Conservation (phyloP, 768 basidiomycete species). For the Lactifluus hygrophoroides region DNA sequence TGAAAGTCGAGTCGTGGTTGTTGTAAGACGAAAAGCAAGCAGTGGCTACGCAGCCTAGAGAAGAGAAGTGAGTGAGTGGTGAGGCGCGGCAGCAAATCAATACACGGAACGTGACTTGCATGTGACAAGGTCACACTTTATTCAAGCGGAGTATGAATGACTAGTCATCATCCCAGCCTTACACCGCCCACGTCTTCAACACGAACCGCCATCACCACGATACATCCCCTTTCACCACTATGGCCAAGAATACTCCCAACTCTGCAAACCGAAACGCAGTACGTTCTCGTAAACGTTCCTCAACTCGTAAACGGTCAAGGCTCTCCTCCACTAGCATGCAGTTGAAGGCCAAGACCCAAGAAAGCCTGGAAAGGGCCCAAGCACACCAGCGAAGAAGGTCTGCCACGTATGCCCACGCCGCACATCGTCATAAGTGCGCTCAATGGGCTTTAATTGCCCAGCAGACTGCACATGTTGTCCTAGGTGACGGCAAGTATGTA, state of each 20-base stretch:
- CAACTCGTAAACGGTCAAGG: background rate
- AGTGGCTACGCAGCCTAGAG: background rate
- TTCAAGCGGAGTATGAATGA: slow-evolving; percentile 15
- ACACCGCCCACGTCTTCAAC: background rate
- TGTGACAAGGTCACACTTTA: background rate
- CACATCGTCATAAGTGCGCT: slow-evolving; percentile 15
- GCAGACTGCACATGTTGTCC: slow-evolving; percentile 17
- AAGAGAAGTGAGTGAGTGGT: too few species aligned
- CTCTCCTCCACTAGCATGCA: background rate
- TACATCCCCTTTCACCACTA: background rate
- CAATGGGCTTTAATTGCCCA: slow-evolving; percentile 16
- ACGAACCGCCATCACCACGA: background rate
- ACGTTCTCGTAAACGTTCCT: slow-evolving; percentile 1
- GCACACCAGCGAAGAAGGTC: slow-evolving; percentile 1
- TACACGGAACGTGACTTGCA: background rate
- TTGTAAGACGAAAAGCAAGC: background rate
- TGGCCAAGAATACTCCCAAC: background rate
- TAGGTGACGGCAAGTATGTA: slow-evolving; percentile 20
- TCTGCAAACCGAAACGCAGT: background rate
- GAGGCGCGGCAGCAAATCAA: background rate
- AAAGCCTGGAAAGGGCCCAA: background rate
- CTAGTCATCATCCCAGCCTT: background rate
- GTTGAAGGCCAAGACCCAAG: background rate
- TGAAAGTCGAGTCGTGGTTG: background rate
- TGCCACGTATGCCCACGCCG: slow-evolving; percentile 6